Base-by-base conservation (phyloP, 768 basidiomycete species). In the Kwoniella bestiolae region DNA sequence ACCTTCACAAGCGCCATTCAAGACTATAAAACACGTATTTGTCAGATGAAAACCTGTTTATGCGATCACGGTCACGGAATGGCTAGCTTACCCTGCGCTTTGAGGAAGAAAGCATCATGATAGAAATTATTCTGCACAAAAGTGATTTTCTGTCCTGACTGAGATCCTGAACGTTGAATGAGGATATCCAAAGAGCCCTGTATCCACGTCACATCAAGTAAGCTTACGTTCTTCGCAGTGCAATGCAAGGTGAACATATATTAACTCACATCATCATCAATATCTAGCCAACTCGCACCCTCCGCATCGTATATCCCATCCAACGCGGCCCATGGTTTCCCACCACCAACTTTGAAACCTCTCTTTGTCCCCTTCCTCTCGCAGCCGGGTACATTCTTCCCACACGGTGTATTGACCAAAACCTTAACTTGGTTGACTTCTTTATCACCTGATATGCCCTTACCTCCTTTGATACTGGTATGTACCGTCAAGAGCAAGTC, bases 51-150 rank as follows among this genome's bases (percentile, higher is more conserved):
- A 35, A 28, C 52, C 23, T 14, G 3, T 16, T 35, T 38, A 38
- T 23, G 5, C 16, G 46, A n/a, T 25, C 49, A 68, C 11, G n/a
- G 34, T 38, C 26, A 59, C 41, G 18, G n/a, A 46, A 25, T 12
- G 5, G 28, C 44, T 14, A 25, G 82, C 87, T 47, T 46, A 95
- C 94, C 90, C 46, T 94, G 91, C 2, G 96, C 92, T 77, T 97
- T 97, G 57, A 98, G 84, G 86, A 98, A 99, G 84, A 99, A 99
- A 0, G 96, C 95, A 70, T 99, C 96, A 76, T 94, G 94, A 75
- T 95, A 98, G 75, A 94, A 91, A 80, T 97, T 98, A 76, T 99
- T 99, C 82, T 95, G 93, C 52, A 99, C 83, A 76, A 99, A 95
- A 4, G 87, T 75, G 18, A 91, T 82, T 44, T 66, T 72, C 18